A percentile compares a stretch with the other conserved stretches of the same genome.
Evolutionary conservation across 805 yeast genomes (phyloP).

Genomic region (Lachancea nothofagi): DNA sequence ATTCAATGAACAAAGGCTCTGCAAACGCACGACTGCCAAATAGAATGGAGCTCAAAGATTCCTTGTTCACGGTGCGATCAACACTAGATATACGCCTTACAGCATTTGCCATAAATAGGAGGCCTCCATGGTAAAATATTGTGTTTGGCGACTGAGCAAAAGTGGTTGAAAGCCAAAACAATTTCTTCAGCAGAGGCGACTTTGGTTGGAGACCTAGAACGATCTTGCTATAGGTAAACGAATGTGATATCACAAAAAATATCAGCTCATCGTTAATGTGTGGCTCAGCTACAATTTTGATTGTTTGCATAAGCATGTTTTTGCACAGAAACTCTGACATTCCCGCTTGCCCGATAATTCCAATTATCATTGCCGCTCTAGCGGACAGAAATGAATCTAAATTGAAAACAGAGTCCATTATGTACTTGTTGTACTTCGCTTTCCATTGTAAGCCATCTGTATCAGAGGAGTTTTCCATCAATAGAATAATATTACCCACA

Average conservation of each 20-base stretch:
- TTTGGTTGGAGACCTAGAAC: constrained; percentile 36
- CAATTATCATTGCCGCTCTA: constrained; percentile 63
- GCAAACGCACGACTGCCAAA: constrained; percentile 38
- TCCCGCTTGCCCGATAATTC: constrained; percentile 60
- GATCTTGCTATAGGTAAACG: constrained; percentile 37
- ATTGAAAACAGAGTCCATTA: constrained; percentile 56
- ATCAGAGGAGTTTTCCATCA: constrained; percentile 43
- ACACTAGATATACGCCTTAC: constrained; percentile 31
- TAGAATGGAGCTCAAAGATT: constrained; percentile 27
- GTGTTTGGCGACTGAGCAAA: constrained; percentile 32
- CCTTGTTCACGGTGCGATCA: constrained; percentile 27
- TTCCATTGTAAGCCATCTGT: constrained; percentile 52
- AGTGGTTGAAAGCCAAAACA: constrained; percentile 37
- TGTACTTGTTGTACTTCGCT: constrained; percentile 58
- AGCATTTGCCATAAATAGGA: constrained; percentile 36
- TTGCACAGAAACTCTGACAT: constrained; percentile 50
- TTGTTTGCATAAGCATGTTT: constrained; percentile 26
- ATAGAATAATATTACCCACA: constrained; percentile 48
- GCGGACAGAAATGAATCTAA: constrained; percentile 55
- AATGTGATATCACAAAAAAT: constrained; percentile 33
- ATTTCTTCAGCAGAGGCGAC: constrained; percentile 25
- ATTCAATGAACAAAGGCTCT: constrained; percentile 33
- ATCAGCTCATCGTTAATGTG: constrained; percentile 30
- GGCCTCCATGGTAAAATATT: constrained; percentile 37
- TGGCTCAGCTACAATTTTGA: constrained; percentile 34